phyloP scores from a whole-genome alignment of 2,329 filamentous ascomycete genomes.

The Colletotrichum costaricense region DNA sequence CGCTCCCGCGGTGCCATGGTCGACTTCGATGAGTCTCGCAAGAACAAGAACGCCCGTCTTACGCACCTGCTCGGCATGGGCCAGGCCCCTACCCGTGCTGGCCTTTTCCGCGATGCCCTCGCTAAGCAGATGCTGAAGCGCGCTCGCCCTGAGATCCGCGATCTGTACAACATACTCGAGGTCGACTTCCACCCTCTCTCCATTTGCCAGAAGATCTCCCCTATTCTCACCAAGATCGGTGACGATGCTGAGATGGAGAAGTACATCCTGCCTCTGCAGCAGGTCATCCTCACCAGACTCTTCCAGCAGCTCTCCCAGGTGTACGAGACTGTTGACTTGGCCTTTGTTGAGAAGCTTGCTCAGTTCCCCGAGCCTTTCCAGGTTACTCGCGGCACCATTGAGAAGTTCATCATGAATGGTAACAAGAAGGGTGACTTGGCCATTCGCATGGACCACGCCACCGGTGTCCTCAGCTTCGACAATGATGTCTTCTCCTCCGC shows the following conservation, averaged over 20 bases:
- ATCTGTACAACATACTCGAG: conserved; percentile 98
- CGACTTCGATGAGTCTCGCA: conserved; percentile 95
- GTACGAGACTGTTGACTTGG: conserved; percentile 96
- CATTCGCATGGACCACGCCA: conserved; percentile 95
- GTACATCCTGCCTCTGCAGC: conserved; percentile 94
- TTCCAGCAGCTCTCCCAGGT: conserved; percentile 99
- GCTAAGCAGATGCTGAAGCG: conserved; percentile 95
- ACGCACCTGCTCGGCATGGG: conserved; percentile 97
- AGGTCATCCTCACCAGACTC: conserved; percentile 96
- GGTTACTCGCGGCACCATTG: conserved; percentile 88
- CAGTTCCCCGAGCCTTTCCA: conserved; percentile 98
- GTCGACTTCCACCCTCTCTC: conserved; percentile 99
- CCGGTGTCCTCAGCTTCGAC: conserved; percentile 95
- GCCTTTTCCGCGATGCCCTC: conserved; percentile 94
- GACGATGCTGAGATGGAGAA: conserved; percentile 96
- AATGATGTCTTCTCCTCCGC: conserved; percentile 98
- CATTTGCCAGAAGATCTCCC: conserved; percentile 99
- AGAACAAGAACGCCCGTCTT: conserved; percentile 98
- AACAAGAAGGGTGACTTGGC: conserved; percentile 99
- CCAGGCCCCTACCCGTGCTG: conserved; percentile 86
- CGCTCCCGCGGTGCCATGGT: conserved; percentile 95
- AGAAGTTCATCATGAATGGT: conserved; percentile 99
- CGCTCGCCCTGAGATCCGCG: conserved; percentile 92
- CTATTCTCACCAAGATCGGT: conserved; percentile 93
- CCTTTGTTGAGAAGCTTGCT: conserved; percentile 92